Conservation (phyloP, 257 asterid genomes). For the Primulina huaijiensis region DNA sequence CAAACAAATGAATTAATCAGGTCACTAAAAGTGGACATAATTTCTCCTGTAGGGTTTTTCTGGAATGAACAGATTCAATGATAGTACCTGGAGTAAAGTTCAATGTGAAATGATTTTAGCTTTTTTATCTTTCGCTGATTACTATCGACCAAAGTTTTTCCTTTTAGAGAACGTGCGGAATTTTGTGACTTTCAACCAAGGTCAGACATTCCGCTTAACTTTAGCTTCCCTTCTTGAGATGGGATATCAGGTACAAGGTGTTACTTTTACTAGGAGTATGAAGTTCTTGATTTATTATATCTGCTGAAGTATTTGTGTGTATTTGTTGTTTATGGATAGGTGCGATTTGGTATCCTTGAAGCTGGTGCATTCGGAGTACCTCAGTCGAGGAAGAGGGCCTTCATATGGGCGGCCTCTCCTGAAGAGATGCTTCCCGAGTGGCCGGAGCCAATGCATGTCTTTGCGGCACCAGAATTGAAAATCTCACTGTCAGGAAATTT, state of each 20-base stretch:
- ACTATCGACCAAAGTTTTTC: conserved; percentile 84
- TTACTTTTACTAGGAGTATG: conserved; percentile 15
- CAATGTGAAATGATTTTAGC: conserved; percentile 98
- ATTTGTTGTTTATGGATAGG: conserved; percentile 35
- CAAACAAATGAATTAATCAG: conserved; percentile 4
- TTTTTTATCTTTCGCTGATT: conserved; percentile 88
- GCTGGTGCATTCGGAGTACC: conserved; percentile 97
- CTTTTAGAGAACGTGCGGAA: conserved; percentile 93
- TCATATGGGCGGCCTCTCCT: conserved; percentile 97
- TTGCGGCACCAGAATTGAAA: conserved; percentile 75
- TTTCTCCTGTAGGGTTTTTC: conserved; percentile 76
- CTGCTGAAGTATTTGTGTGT: conserved; percentile 4
- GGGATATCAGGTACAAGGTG: conserved; percentile 79
- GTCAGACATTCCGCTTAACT: conserved; percentile 89
- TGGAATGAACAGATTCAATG: conserved; percentile 93
- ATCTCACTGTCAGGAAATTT: conserved; percentile 52
- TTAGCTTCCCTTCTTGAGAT: conserved; percentile 92
- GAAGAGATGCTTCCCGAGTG: conserved; percentile 89
- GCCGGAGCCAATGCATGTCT: conserved; percentile 99
- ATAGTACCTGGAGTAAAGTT: conserved; percentile 96
- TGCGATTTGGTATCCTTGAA: conserved; percentile 88
- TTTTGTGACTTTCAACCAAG: conserved; percentile 92
- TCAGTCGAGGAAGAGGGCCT: conserved; percentile 94
- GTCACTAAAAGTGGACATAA: conserved; percentile 23
- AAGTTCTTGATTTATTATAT: conserved; percentile 9